phyloP scores from a whole-genome alignment of 345 rosid genomes.

The Acer saccharum region DNA sequence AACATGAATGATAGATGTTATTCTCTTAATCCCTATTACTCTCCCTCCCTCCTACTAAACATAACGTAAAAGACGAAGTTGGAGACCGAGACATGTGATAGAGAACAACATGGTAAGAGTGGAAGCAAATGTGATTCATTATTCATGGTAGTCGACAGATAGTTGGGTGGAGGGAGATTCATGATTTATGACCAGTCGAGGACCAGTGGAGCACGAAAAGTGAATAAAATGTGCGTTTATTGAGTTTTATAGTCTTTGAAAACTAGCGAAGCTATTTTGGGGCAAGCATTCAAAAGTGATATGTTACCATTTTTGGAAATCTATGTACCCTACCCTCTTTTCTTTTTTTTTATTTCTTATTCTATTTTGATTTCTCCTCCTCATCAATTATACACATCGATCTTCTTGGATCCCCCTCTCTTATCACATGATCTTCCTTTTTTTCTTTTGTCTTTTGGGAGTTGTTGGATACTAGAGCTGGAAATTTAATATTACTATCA shows the following conservation, averaged over 20 bases:
- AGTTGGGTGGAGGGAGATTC: background rate
- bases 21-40: too few relatives aligned
- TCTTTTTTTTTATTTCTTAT: too few relatives aligned
- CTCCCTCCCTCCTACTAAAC: too few relatives aligned
- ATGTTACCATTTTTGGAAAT: background rate
- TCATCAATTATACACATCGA: too few relatives aligned
- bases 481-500: too few relatives aligned
- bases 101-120: constrained; percentile 6
- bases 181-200: constrained; percentile 12
- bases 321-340: background rate
- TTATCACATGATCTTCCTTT: too few relatives aligned
- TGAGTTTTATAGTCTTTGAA: constrained; percentile 1
- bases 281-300: constrained; percentile 5
- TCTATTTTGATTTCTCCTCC: too few relatives aligned
- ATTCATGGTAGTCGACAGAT: background rate
- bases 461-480: too few relatives aligned
- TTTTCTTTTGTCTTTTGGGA: too few relatives aligned
- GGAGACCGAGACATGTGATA: background rate
- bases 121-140: background rate
- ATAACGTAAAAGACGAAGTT: too few relatives aligned
- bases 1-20: too few relatives aligned
- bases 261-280: constrained; percentile 10
- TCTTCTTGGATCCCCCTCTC: too few relatives aligned
- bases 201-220: background rate
- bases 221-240: constrained; percentile 36